Base-by-base conservation (phyloP, 139 green algal species). In the Chlorella sp. region DNA sequence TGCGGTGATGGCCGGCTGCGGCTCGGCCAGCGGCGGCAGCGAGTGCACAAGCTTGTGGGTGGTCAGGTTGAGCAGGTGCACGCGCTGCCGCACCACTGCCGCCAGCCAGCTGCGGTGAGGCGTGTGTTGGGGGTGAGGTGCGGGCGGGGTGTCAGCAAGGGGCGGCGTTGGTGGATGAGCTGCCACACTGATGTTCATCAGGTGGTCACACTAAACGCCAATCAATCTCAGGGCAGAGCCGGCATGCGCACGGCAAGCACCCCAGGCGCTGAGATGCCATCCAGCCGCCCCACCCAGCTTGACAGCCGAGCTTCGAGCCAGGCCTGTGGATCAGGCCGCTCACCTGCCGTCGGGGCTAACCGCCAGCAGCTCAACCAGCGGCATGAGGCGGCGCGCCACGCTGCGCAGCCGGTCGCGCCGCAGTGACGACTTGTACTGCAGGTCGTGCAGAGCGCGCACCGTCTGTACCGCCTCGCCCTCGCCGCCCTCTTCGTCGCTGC, bases 11-110 rank as follows among this genome's bases (percentile, higher is more conserved):
- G 88, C 69, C 0, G 69, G 81, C 3, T 60, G 56, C 2, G 73
- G 65, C 34, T 87, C 76, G 7, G 60, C n/a, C 68, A 79, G 46
- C 17, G 79, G 69, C 11, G 67, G 75, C 56, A 82, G 58, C 30
- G 43, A 34, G 26, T 32, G 13, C n/a, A 48, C 56, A 5, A 84
- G 73, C 30, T 82, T 73, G 58, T 70, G 77, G 34, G 26, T 48
- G 13, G 44, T 34, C 48, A 92, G 80, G 76, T 83, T 84, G 64
- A 89, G 78, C 40, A 93, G 44, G 46, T 90, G 75, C 3, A 90
- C 75, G 14, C 87, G 58, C 58, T 77, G 74, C 30, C 69, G 56
- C 36, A 73, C 60, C 60, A 84, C 70, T 38, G 81, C 43, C 54
- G 77, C 80, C n/a, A 87, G 80, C 60, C 72, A 84, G 48, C 44